Conservation (phyloP, 306 rosid genomes). For the Gastrolobium villosum region DNA sequence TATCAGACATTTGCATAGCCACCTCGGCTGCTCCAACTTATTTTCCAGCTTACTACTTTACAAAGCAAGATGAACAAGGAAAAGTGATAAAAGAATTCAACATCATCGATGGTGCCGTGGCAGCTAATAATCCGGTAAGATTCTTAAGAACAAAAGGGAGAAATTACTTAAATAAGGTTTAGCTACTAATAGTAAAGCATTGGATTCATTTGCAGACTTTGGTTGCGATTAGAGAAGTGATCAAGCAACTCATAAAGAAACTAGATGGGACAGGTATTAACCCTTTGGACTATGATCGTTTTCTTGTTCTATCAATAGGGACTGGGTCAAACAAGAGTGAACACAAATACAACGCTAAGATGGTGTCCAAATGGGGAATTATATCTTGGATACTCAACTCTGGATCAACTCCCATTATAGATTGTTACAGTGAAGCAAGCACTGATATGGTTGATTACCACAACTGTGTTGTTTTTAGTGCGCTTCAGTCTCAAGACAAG, state of each 20-base stretch:
- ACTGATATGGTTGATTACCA: constrained; percentile 60
- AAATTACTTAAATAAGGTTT: background rate
- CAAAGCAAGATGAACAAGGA: constrained; percentile 39
- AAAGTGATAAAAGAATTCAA: constrained; percentile 38
- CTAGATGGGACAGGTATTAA: constrained; percentile 17
- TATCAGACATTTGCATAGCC: constrained; percentile 53
- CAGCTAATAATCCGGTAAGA: constrained; percentile 57
- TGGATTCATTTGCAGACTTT: constrained; percentile 48
- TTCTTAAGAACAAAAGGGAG: background rate
- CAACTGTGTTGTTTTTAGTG: constrained; percentile 52
- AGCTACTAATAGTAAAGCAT: background rate
- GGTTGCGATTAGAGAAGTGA: constrained; percentile 64
- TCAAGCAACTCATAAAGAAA: constrained; percentile 41
- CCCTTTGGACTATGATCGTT: constrained; percentile 47
- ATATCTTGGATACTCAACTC: constrained; percentile 51
- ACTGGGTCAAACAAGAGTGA: constrained; percentile 58
- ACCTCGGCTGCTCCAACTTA: constrained; percentile 60
- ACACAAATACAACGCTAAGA: constrained; percentile 48
- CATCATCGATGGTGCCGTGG: constrained; percentile 54
- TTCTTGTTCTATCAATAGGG: constrained; percentile 61
- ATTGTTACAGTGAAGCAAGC: constrained; percentile 53
- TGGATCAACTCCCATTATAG: constrained; percentile 55
- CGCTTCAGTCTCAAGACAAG: constrained; percentile 51
- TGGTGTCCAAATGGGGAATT: constrained; percentile 59
- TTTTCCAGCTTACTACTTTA: constrained; percentile 52